Base-by-base conservation (phyloP, 1,139 yeast species). In the Yamadazyma dushanensis region DNA sequence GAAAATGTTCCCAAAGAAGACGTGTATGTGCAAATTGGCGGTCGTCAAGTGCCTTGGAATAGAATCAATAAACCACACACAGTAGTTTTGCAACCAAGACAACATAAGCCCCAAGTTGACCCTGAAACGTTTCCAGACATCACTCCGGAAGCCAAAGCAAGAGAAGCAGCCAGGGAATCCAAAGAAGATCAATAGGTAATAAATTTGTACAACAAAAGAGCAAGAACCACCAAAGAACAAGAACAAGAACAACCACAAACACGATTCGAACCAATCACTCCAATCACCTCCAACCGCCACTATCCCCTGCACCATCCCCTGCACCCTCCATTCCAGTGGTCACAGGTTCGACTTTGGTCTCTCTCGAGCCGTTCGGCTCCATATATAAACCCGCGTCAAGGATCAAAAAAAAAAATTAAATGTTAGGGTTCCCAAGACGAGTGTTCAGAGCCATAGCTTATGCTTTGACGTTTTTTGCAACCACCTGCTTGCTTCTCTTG, bases 1-100 rank as follows among this genome's bases (percentile, higher is more conserved):
- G 27, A 32, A n/a, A n/a, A n/a, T n/a, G 18, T 50, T 23, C 46
- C 52, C 16, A 53, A 59, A 4, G 58, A 57, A n/a, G 51, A 63
- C 21, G 39, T 64, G 21, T 40, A 54, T 17, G 57, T 70, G 16
- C 49, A 67, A 35, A 49, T 69, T 26, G 70, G 69, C 8, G 70
- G 70, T 27, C 56, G 52, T 38, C 47, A 45, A 35, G 71, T 70
- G 10, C 76, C 74, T 5, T 59, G 64, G 38, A 53, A 48, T 32
- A 46, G 42, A 32, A 60, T 70, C 41, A 66, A 59, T 49, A 68
- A 66, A 44, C 76, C 76, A 3, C 76, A 70, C 47, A 45, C 61
- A 20, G 72, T 59, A 16, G 59, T 70, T 6, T 41, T 67, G 26
- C 58, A 61, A 26, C 70, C 70, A 8, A 32, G 33, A 13, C 34